Conservation (phyloP, 2,329 filamentous ascomycete species). For the Alternaria longipes region DNA sequence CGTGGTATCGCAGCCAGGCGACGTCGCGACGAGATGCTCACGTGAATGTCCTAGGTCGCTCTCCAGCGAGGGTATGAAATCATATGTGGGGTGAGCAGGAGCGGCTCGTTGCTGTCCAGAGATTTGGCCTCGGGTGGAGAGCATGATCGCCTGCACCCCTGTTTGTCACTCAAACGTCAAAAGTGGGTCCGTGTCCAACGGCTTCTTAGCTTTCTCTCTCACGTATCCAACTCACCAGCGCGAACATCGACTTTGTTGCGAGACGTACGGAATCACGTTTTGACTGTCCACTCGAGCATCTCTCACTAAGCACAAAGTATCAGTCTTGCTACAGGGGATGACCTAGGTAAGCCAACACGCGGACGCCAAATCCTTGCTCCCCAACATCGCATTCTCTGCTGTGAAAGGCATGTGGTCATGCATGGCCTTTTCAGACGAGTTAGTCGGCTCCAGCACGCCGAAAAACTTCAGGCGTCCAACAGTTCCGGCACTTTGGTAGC, state of each 20-base stretch:
- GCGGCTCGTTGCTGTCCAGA: background rate
- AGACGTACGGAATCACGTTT: background rate
- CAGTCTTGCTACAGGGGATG: background rate
- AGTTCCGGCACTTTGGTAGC: background rate
- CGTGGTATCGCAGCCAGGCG: slow-evolving; percentile 5
- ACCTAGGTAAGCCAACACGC: background rate
- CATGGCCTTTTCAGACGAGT: background rate
- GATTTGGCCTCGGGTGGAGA: slow-evolving; percentile 1
- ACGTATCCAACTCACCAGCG: background rate
- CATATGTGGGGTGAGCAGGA: slow-evolving; percentile 16
- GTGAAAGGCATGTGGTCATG: background rate
- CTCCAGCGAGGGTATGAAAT: slow-evolving; percentile 1
- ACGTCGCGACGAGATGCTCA: slow-evolving; percentile 4
- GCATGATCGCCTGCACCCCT: slow-evolving; percentile 13
- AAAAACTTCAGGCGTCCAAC: background rate
- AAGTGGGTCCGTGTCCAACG: slow-evolving; percentile 10
- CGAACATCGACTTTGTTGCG: background rate
- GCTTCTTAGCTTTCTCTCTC: background rate
- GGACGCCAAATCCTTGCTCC: background rate
- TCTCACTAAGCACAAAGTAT: background rate
- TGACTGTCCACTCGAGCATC: background rate
- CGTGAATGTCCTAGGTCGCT: background rate
- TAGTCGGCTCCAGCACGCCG: background rate
- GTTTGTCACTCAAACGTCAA: slow-evolving; percentile 3
- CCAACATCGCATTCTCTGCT: background rate